Conservation (phyloP, 345 rosid genomes). For the Bruguiera parviflora region DNA sequence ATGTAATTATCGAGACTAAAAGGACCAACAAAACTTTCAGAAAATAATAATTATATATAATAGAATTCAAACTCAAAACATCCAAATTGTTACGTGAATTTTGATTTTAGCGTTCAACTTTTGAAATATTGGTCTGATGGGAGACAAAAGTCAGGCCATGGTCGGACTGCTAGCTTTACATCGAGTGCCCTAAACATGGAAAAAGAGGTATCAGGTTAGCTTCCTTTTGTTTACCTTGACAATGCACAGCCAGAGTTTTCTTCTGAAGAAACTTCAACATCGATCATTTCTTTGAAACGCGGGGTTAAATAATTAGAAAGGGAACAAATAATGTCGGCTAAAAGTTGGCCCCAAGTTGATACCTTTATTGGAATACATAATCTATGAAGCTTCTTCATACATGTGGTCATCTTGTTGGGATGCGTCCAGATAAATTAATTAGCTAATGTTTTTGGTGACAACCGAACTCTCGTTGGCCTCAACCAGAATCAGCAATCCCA, state of each 20-base stretch:
- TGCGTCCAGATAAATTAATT: too few species aligned
- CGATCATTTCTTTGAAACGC: not conserved
- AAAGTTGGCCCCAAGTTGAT: slow-evolving; percentile 9
- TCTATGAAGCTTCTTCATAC: too few species aligned
- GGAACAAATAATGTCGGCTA: slow-evolving; percentile 12
- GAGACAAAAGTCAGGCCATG: too few species aligned
- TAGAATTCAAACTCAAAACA: too few species aligned
- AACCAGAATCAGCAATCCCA: not conserved
- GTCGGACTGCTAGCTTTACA: not conserved
- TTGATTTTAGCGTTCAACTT: too few species aligned
- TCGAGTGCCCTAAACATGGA: not conserved
- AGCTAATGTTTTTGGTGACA: not conserved
- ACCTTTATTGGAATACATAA: too few species aligned
- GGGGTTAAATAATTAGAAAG: not conserved
- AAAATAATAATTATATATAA: too few species aligned
- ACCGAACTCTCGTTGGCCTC: not conserved
- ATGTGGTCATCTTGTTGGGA: too few species aligned
- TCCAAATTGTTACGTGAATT: too few species aligned
- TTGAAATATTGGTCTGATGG: too few species aligned
- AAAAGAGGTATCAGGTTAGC: not conserved
- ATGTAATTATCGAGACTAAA: too few species aligned
- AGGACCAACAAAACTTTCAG: too few species aligned
- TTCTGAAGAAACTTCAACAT: slow-evolving; percentile 7
- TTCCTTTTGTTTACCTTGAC: slow-evolving; percentile 4
- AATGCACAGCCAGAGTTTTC: not conserved